Conservation (phyloP, 2,329 filamentous ascomycete species). For the Alternaria conjuncta region DNA sequence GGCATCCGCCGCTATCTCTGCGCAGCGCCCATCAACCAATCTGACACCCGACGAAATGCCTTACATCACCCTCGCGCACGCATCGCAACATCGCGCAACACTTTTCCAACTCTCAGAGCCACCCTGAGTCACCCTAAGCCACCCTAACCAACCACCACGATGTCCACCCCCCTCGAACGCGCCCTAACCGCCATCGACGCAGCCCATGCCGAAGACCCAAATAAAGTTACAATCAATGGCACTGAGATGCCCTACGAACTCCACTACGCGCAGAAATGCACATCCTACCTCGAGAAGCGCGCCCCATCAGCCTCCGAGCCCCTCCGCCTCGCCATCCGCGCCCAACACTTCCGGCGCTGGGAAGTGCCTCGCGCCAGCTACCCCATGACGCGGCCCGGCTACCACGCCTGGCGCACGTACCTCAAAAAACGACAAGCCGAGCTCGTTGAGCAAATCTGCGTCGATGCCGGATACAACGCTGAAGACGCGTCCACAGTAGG, state of each 20-base stretch:
- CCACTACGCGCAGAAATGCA: conserved; percentile 83
- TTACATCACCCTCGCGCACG: conserved; percentile 1
- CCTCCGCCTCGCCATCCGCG: conserved; percentile 77
- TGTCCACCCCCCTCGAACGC: conserved; percentile 37
- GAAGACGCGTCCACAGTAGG: conserved; percentile 69
- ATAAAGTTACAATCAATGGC: conserved; percentile 54
- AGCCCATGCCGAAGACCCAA: conserved; percentile 73
- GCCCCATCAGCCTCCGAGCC: conserved; percentile 68
- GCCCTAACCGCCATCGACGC: conserved; percentile 75
- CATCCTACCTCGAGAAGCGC: conserved; percentile 69
- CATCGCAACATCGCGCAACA: not conserved
- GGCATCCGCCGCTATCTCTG: conserved; percentile 21
- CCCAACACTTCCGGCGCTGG: conserved; percentile 87
- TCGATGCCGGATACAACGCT: conserved; percentile 56
- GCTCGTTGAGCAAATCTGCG: conserved; percentile 62
- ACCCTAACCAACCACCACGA: not conserved
- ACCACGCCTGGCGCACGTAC: conserved; percentile 78
- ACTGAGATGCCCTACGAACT: conserved; percentile 73
- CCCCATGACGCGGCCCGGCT: conserved; percentile 76
- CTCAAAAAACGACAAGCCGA: conserved; percentile 75
- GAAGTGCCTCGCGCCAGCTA: conserved; percentile 77
- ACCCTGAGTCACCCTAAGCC: not conserved
- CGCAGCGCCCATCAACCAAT: conserved; percentile 8
- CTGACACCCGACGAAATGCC: conserved; percentile 18
- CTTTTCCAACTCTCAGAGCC: not conserved